Conservation (phyloP, 768 basidiomycete species). For the Russula griseocarnosa region DNA sequence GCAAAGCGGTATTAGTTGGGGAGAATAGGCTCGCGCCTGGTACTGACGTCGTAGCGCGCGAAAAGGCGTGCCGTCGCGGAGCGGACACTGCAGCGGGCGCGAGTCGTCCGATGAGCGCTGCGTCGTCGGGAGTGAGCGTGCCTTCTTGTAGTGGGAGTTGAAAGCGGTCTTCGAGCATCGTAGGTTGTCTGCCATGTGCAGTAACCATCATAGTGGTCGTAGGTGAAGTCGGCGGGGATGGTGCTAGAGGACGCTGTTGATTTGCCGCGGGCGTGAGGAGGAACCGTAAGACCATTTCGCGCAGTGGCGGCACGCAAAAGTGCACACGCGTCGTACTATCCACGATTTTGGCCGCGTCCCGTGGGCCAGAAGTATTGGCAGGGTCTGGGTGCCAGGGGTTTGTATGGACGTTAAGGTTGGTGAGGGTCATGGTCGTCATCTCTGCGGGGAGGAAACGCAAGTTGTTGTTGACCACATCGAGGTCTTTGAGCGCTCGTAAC, state of each 20-base stretch:
- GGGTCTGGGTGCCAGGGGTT: conserved; percentile 26
- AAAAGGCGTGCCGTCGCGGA: conserved; percentile 20
- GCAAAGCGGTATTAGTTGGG: background rate
- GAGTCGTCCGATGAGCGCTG: conserved; percentile 16
- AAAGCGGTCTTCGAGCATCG: conserved; percentile 22
- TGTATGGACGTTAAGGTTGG: conserved; percentile 24
- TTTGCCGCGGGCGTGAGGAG: conserved; percentile 21
- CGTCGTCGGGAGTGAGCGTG: conserved; percentile 16
- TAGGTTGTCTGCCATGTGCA: background rate
- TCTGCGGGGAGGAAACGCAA: conserved; percentile 27
- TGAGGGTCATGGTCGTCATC: conserved; percentile 22
- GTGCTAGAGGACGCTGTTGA: background rate
- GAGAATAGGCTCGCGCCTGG: conserved; percentile 15
- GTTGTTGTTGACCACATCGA: conserved; percentile 26
- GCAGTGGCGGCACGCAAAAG: conserved; percentile 23
- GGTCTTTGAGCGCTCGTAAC: conserved; percentile 20
- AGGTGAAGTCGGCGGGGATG: background rate
- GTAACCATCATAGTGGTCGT: background rate
- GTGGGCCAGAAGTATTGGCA: background rate
- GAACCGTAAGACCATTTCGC: conserved; percentile 25
- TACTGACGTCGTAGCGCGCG: conserved; percentile 19
- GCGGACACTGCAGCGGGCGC: conserved; percentile 20
- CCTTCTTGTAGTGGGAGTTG: conserved; percentile 23
- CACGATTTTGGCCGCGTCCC: background rate
- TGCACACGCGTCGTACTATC: background rate